These are phyloP conservation scores for Artemisia argyi DNA, from an alignment of 129 eudicot genomes.

Conservation along the genomic window DNA sequence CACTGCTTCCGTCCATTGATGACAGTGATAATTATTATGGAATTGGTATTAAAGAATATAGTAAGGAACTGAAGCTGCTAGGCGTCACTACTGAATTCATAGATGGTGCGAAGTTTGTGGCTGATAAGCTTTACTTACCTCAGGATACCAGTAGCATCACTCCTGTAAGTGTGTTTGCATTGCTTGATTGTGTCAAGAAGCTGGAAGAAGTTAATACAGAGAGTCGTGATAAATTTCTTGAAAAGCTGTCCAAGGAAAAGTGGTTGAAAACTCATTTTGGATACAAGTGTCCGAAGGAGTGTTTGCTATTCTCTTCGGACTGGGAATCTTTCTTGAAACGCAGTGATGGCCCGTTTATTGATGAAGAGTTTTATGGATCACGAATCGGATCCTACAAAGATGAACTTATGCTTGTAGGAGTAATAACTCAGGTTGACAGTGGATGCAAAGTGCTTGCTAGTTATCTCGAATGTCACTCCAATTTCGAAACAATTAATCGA, in stretches of 20 bases:
- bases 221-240: conserved; percentile 14
- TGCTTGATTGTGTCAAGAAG: conserved; percentile 36
- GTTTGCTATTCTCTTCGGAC: conserved; percentile 39
- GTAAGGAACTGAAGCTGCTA: conserved; percentile 37
- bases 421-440: conserved; percentile 15
- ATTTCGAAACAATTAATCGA: conserved; percentile 28
- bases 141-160: conserved; percentile 30
- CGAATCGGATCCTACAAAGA: conserved; percentile 22
- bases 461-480: conserved; percentile 28
- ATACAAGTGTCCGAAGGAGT: conserved; percentile 39
- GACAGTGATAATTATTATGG: conserved; percentile 45
- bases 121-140: conserved; percentile 36
- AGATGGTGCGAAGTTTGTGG: conserved; percentile 42
- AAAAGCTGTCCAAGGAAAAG: conserved; percentile 21
- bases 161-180: conserved; percentile 31
- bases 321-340: conserved; percentile 28
- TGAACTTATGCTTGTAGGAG: conserved; percentile 43
- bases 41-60: conserved; percentile 27
- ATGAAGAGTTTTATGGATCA: conserved; percentile 45
- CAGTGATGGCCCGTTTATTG: conserved; percentile 53
- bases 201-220: not conserved
- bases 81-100: conserved; percentile 40
- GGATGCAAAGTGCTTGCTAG: conserved; percentile 41
- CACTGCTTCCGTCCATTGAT: conserved; percentile 52
- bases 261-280: conserved; percentile 60